Percentiles rank a stretch among this genome's conserved stretches.
Conservation (phyloP, 768 basidiomycete genomes). For the Leccinum subtestaceum region DNA sequence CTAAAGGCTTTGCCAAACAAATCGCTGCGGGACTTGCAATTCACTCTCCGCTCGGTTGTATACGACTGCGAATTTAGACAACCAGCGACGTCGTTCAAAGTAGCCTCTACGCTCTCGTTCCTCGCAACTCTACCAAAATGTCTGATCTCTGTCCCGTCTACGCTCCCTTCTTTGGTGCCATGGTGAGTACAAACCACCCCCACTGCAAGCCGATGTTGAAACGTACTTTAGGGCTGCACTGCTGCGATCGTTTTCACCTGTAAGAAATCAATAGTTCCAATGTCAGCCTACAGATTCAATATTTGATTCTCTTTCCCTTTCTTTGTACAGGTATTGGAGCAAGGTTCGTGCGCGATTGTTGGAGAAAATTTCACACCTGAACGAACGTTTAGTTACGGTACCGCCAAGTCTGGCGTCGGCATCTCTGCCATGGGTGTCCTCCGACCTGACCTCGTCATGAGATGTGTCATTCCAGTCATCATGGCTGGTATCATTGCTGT, state of each 20-base stretch:
- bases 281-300: not conserved
- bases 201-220: conserved; percentile 10
- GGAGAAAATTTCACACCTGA: not conserved
- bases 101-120: not conserved
- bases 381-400: conserved; percentile 77
- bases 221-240: conserved; percentile 74
- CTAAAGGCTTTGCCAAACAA: conserved; percentile 30
- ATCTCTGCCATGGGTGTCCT: conserved; percentile 98
- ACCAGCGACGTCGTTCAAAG: not conserved
- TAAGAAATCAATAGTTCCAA: conserved; percentile 39
- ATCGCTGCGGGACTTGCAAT: conserved; percentile 4
- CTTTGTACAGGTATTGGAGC: conserved; percentile 71
- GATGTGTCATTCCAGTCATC: conserved; percentile 94
- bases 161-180: conserved; percentile 96
- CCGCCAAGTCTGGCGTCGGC: conserved; percentile 97
- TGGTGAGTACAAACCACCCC: conserved; percentile 53
- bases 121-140: conserved; percentile 37
- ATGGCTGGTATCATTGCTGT: conserved; percentile 99
- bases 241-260: conserved; percentile 97
- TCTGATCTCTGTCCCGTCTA: conserved; percentile 90
- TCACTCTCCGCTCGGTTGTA: conserved; percentile 24
- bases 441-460: conserved; percentile 97
- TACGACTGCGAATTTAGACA: conserved; percentile 15
- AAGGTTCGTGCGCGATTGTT: conserved; percentile 48
- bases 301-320: not conserved